phyloP scores from a whole-genome alignment of 176 grass and related monocot genomes.

The Carex parvula region DNA sequence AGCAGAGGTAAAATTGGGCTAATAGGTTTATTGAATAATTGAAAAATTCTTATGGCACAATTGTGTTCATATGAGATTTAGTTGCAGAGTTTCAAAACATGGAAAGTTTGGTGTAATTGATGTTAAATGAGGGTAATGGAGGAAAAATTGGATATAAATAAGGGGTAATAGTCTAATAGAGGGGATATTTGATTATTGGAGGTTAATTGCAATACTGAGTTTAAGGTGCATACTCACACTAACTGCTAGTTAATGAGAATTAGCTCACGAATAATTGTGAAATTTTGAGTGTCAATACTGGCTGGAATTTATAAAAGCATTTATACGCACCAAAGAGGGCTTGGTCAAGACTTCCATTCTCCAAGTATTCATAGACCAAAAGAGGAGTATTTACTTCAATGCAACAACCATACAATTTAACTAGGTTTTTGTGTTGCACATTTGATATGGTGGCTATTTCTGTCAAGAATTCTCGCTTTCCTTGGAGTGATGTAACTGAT shows the following conservation, averaged over 20 bases:
- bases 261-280: not conserved
- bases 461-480: constrained; percentile 62
- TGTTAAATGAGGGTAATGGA: not conserved
- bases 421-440: constrained; percentile 70
- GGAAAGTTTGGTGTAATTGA: not conserved
- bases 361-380: constrained; percentile 75
- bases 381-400: constrained; percentile 55
- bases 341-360: constrained; percentile 78
- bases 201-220: too few relatives aligned
- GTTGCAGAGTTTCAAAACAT: not conserved
- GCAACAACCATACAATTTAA: constrained; percentile 68
- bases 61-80: not conserved
- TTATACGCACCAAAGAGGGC: constrained; percentile 61
- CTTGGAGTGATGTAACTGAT: constrained; percentile 60
- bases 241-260: not conserved
- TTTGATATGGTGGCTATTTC: constrained; percentile 80
- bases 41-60: not conserved
- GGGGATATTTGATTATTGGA: too few relatives aligned
- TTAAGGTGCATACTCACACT: not conserved
- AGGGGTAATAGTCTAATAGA: too few relatives aligned
- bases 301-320: not conserved
- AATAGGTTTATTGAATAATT: not conserved
- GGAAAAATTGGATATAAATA: not conserved
- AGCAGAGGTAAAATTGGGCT: not conserved
- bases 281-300: not conserved